phyloP scores from a whole-genome alignment of 768 basidiomycete species.

The Dioszegia aurantiaca region DNA sequence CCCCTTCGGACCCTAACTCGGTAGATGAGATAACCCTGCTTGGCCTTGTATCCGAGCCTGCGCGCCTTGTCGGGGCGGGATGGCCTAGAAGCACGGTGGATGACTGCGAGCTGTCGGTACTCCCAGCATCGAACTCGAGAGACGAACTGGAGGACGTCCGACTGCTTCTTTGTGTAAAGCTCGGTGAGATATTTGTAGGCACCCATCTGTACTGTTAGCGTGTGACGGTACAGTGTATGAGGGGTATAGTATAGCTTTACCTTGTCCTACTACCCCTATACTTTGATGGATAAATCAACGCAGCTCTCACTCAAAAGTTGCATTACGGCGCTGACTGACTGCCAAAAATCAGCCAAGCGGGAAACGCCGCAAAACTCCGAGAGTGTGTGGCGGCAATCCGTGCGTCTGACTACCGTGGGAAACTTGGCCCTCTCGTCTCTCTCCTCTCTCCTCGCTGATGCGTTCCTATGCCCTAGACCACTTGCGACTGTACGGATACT shows the following conservation, averaged over 20 bases:
- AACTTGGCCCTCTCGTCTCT: neutral
- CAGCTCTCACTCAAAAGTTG: neutral
- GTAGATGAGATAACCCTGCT: slow-evolving; percentile 98
- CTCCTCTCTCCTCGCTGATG: too few relatives aligned
- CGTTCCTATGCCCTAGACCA: too few relatives aligned
- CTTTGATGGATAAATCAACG: slow-evolving; percentile 5
- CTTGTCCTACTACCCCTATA: slow-evolving; percentile 3
- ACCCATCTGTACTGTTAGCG: slow-evolving; percentile 43
- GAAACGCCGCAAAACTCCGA: slow-evolving; percentile 6
- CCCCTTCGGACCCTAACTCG: slow-evolving; percentile 94
- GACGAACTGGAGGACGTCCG: slow-evolving; percentile 84
- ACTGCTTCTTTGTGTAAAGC: slow-evolving; percentile 79
- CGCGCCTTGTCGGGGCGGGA: slow-evolving; percentile 99
- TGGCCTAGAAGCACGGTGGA: slow-evolving; percentile 95
- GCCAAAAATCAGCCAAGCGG: neutral
- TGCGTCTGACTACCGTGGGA: neutral
- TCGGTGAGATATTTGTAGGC: slow-evolving; percentile 80
- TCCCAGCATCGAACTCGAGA: slow-evolving; percentile 99
- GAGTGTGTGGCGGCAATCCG: neutral
- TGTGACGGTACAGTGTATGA: neutral
- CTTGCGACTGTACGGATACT: too few relatives aligned
- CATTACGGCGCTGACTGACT: neutral
- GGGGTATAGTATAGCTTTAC: neutral
- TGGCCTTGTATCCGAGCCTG: slow-evolving; percentile 98
- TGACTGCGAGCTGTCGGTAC: slow-evolving; percentile 95